Percentiles rank a stretch among this genome's conserved stretches.
Evolutionary conservation across 2,329 filamentous ascomycete species (phyloP).

Genomic region (Fusarium pininemorale): DNA sequence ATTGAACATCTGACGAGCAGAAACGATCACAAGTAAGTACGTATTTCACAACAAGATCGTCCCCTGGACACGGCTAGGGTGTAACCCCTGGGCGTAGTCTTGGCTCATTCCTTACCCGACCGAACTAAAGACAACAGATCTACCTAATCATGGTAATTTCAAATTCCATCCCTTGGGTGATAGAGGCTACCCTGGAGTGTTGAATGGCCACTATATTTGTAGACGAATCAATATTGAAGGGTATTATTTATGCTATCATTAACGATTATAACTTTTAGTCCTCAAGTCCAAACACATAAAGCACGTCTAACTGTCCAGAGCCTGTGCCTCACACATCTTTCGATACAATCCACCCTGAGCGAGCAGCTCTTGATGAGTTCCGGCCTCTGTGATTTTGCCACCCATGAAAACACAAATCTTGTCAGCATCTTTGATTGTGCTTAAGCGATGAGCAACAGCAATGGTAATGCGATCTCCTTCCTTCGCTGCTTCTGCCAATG

Average conservation of each 20-base stretch:
- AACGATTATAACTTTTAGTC: constrained; percentile 7
- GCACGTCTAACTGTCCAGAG: constrained; percentile 41
- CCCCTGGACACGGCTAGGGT: neutral
- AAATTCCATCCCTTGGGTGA: neutral
- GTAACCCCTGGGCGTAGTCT: neutral
- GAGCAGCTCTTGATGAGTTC: constrained; percentile 66
- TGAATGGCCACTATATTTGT: neutral
- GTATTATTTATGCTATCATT: constrained; percentile 28
- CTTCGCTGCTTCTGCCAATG: constrained; percentile 78
- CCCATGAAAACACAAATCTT: constrained; percentile 69
- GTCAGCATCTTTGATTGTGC: constrained; percentile 82
- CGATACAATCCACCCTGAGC: constrained; percentile 56
- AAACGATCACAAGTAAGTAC: neutral
- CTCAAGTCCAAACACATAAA: neutral
- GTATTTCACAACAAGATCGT: neutral
- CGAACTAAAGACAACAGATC: neutral
- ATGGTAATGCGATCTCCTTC: constrained; percentile 61
- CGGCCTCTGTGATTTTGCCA: constrained; percentile 64
- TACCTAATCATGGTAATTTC: neutral
- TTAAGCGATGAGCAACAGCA: constrained; percentile 87
- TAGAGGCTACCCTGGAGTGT: neutral
- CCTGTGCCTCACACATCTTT: constrained; percentile 58
- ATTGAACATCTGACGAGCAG: constrained; percentile 4
- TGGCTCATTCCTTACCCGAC: constrained; percentile 5
- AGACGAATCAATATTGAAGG: neutral